A percentile compares a stretch with the other conserved stretches of the same genome.
phyloP scores from a whole-genome alignment of 139 green algal species.

The Chlorella sp. region DNA sequence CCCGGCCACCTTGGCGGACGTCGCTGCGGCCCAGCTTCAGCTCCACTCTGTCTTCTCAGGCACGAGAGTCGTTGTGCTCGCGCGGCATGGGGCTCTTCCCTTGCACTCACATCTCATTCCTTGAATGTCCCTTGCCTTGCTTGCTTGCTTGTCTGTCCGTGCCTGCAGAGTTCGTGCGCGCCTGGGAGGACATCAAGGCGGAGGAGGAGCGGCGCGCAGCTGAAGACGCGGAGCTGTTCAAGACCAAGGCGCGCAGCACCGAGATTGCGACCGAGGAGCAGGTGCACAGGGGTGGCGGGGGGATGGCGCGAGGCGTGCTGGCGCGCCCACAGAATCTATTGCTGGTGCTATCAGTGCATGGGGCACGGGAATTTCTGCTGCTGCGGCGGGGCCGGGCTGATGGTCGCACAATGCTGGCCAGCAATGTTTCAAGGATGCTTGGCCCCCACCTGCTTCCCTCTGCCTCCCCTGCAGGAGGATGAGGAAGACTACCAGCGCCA shows the following conservation, averaged over 20 bases:
- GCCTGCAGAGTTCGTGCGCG: slow-evolving; percentile 24
- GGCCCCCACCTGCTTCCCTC: background rate
- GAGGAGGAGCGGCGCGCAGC: slow-evolving; percentile 60
- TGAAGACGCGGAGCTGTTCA: slow-evolving; percentile 80
- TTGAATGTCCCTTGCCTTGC: no score
- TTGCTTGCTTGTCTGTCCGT: no score
- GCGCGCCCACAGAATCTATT: background rate
- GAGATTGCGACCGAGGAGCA: slow-evolving; percentile 73
- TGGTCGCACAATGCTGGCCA: background rate
- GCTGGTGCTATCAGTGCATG: background rate
- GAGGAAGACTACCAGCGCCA: slow-evolving; percentile 60
- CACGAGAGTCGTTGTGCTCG: background rate
- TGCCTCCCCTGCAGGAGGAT: slow-evolving; percentile 58
- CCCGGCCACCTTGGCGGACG: no score
- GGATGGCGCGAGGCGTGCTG: background rate
- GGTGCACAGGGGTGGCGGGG: background rate
- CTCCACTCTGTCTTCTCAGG: slow-evolving; percentile 44
- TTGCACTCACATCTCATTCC: no score
- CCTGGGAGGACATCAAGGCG: slow-evolving; percentile 42
- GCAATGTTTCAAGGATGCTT: background rate
- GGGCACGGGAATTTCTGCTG: no score
- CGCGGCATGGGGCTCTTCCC: no score
- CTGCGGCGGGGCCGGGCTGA: background rate
- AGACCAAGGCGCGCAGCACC: slow-evolving; percentile 60
- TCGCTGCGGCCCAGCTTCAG: slow-evolving; percentile 16